Base-by-base conservation (phyloP, 2,329 filamentous ascomycete genomes). In the Dryadomyces sulphureus region DNA sequence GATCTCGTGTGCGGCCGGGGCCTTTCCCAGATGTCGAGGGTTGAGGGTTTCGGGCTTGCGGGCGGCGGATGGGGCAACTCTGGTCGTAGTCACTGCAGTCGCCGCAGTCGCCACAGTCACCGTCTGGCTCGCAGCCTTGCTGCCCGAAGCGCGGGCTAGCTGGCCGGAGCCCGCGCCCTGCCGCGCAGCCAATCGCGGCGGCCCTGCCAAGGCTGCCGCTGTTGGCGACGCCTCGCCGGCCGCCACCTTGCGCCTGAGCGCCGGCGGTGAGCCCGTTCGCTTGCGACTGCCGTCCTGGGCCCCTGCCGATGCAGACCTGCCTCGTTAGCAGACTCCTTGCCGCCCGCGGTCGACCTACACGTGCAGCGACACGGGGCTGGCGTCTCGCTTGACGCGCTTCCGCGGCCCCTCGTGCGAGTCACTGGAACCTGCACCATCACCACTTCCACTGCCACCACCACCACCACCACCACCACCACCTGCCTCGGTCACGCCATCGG, bases 41-140 rank as follows among this genome's bases (percentile, higher is more conserved):
- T 84, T 84, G 32, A 89, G 68, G 17, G 66, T 60, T 61, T 84
- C 78, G 14, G 61, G 50, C 46, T 63, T 64, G n/a, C n/a, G n/a
- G n/a, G n/a, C n/a, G n/a, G n/a, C n/a, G n/a, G n/a, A n/a, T n/a
- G n/a, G n/a, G n/a, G n/a, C n/a, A n/a, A n/a, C n/a, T 40, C 60
- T 60, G 17, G 54, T 11, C 17, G 16, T 3, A 21, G 36, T 6
- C 5, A 20, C 25, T 6, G 40, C n/a, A 2, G 24, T 17, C 16
- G 44, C 16, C 39, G 44, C 7, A 14, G 40, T 7, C 7, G 39
- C 12, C 5, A 21, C 5, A 20, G 38, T 7, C 4, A 16, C 20
- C 6, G 41, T 2, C 11, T 12, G 19, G 20, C 11, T 22, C 11
- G 27, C 11, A 22, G 27, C 20, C 17, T 11, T 35, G 24, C n/a